Conservation (phyloP, 306 rosid species). For the Cucurbita maxima region DNA sequence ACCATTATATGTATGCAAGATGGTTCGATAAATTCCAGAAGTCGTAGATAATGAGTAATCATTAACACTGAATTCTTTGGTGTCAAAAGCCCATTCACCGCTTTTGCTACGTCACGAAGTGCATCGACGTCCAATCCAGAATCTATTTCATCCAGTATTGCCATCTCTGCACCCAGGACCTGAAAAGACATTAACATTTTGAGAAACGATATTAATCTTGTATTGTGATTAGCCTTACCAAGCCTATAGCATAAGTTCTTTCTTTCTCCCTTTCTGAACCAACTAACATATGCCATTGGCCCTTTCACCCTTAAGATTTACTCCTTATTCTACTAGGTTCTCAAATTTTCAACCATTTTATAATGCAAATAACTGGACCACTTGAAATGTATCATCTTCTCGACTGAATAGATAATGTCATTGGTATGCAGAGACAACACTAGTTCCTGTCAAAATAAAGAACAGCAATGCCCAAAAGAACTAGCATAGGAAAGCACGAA, state of each 20-base stretch:
- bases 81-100: constrained; percentile 59
- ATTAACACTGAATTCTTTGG: constrained; percentile 58
- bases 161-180: constrained; percentile 96
- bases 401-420: background rate
- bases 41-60: constrained; percentile 81
- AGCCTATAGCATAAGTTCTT: background rate
- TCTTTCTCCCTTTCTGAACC: background rate
- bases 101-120: constrained; percentile 77
- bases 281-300: background rate
- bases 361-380: background rate
- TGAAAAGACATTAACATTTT: constrained; percentile 5
- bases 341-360: background rate
- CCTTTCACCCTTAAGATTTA: background rate
- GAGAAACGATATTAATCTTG: background rate
- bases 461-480: background rate
- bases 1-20: constrained; percentile 74
- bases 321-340: background rate
- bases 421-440: no score
- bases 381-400: background rate
- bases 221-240: background rate
- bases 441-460: background rate
- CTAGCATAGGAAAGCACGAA: background rate
- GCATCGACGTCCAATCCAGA: constrained; percentile 98
- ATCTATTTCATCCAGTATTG: constrained; percentile 86
- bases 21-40: constrained; percentile 69